Conservation (phyloP, 352 stramenopile genomes). For the Poterioochromonas sp. region DNA sequence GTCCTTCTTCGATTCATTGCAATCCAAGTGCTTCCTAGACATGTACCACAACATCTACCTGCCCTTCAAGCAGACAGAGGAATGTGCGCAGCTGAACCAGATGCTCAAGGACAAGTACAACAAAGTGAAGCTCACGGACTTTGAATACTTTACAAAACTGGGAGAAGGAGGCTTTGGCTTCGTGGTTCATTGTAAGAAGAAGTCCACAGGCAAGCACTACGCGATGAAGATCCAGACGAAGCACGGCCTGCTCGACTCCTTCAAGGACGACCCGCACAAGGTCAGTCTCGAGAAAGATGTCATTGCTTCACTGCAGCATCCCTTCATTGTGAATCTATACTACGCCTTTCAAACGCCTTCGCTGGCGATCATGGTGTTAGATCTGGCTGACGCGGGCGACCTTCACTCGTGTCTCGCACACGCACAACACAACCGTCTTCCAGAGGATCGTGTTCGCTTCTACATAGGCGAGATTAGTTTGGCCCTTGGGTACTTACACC, state of each 20-base stretch:
- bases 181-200: constrained; percentile 74
- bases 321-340: constrained; percentile 73
- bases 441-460: constrained; percentile 60
- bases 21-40: constrained; percentile 45
- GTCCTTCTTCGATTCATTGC: constrained; percentile 44
- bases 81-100: neutral
- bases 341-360: constrained; percentile 73
- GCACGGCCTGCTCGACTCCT: constrained; percentile 63
- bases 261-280: constrained; percentile 56
- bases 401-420: constrained; percentile 60
- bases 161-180: constrained; percentile 75
- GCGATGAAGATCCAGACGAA: constrained; percentile 84
- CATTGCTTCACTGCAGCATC: constrained; percentile 68
- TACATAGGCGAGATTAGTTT: constrained; percentile 70
- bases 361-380: constrained; percentile 71
- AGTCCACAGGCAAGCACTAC: constrained; percentile 74
- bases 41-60: constrained; percentile 49
- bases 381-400: constrained; percentile 54
- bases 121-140: constrained; percentile 44
- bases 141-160: constrained; percentile 51
- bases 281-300: constrained; percentile 77
- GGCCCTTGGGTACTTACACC: constrained; percentile 64
- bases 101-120: constrained; percentile 46
- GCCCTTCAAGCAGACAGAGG: constrained; percentile 37
- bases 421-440: constrained; percentile 59